Base-by-base conservation (phyloP, 2,329 filamentous ascomycete genomes). In the Calonectria pseudoreteaudii region DNA sequence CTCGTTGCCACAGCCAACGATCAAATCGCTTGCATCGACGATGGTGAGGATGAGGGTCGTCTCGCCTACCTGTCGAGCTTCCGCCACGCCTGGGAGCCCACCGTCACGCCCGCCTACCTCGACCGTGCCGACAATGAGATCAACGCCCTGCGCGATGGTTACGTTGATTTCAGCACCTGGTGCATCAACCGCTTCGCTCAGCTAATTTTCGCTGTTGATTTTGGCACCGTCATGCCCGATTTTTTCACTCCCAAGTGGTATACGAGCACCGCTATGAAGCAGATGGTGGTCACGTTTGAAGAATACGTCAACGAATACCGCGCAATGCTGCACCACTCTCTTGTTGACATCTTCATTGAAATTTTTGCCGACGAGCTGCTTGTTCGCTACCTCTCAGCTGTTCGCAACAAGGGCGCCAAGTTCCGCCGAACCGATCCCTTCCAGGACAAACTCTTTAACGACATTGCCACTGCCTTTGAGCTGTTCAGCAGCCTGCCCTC, bases 11-110 rank as follows among this genome's bases (percentile, higher is more conserved):
- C 97, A 71, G 97, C 97, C 79, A 99, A 99, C 86, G 97, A 99
- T 86, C 97, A 99, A 84, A 98, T 99, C 83, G 96, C 96, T 71
- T 98, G 95, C 85, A 98, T 99, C 81, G 97, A 98, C 84, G 97
- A 98, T 82, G 94, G 94, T 78, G 93, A 95, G 74, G 93, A 94
- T 68, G 91, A 92, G 68, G 91, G 91, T 73, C 92, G 93, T 38
- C 87, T 94, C 31, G 94, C 94, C 36, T 98, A 98, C 86, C 90
- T 98, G 65, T 93, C 94, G 5, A 93, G 93, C 80, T 98, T 98
- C 91, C 92, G 92, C 79, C 91, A 93, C 79, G 95, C 97, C 81
- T 94, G 97, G 82, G 94, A 95, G 82, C 90, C 94, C 2, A 88
- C 97, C 41, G 94, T 98, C 56, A 93, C 94, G 64, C 91, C 94